phyloP scores from a whole-genome alignment of 202 grass and related monocot genomes.

The Schoenoplectus tabernaemontani region DNA sequence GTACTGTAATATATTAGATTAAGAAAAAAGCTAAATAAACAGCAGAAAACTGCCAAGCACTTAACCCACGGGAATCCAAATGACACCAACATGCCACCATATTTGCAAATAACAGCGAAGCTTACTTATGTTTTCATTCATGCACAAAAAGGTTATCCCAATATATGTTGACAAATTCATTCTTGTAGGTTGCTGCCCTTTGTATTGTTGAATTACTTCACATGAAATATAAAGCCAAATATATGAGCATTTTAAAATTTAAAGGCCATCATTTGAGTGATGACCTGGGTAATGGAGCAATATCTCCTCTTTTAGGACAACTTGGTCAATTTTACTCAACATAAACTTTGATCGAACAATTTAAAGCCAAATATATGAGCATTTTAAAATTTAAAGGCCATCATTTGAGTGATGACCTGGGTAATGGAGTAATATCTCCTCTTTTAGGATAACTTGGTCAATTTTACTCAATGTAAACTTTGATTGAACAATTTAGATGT shows the following conservation, averaged over 20 bases:
- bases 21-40: neutral
- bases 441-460: neutral
- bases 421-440: neutral
- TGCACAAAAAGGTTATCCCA: neutral
- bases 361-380: neutral
- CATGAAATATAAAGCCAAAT: neutral
- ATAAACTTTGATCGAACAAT: too few species aligned
- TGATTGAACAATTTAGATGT: neutral
- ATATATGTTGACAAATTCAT: neutral
- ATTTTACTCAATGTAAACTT: neutral
- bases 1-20: conserved; percentile 37
- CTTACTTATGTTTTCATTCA: neutral
- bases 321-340: too few species aligned
- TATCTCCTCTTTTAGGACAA: neutral
- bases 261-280: neutral
- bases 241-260: neutral
- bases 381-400: neutral
- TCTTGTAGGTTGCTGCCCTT: neutral
- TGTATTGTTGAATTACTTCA: neutral
- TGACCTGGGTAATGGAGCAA: neutral
- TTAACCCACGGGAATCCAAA: neutral
- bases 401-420: neutral
- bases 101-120: neutral
- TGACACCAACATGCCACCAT: neutral
- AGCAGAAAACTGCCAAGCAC: neutral